These are phyloP conservation scores for Trichoderma cornu-damae DNA, from an alignment of 2,329 filamentous ascomycete species.

Conservation along the genomic window DNA sequence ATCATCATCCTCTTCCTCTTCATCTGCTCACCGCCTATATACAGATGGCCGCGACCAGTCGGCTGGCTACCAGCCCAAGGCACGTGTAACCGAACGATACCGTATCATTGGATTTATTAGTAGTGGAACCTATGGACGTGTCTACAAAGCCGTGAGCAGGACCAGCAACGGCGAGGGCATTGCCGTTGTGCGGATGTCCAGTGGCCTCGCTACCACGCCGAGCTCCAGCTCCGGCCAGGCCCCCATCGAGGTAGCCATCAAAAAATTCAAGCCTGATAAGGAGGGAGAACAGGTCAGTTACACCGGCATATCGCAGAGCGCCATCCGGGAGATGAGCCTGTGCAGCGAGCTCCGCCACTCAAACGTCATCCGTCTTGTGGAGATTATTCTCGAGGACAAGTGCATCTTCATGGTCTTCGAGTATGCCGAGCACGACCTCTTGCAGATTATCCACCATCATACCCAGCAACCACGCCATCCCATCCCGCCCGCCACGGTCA, in stretches of 20 bases:
- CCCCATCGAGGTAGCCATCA: slow-evolving; percentile 78
- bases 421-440: slow-evolving; percentile 92
- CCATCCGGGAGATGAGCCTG: slow-evolving; percentile 93
- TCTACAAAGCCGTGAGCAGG: slow-evolving; percentile 87
- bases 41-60: slow-evolving; percentile 52
- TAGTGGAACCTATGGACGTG: slow-evolving; percentile 93
- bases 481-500: slow-evolving; percentile 83
- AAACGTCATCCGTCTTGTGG: slow-evolving; percentile 85
- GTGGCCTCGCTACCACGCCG: slow-evolving; percentile 47
- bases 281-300: slow-evolving; percentile 93
- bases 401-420: slow-evolving; percentile 99
- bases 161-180: neutral
- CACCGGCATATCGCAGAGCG: slow-evolving; percentile 95
- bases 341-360: slow-evolving; percentile 86
- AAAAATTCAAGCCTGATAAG: slow-evolving; percentile 99
- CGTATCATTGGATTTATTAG: slow-evolving; percentile 98
- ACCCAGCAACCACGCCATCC: slow-evolving; percentile 81
- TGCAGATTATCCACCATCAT: slow-evolving; percentile 98
- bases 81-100: slow-evolving; percentile 86
- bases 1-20: slow-evolving; percentile 19
- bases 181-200: slow-evolving; percentile 10
- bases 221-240: neutral
- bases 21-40: slow-evolving; percentile 34
- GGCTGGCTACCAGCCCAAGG: slow-evolving; percentile 64
- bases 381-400: slow-evolving; percentile 97